Base-by-base conservation (phyloP, 83 land plant genomes). In the Picea abies region DNA sequence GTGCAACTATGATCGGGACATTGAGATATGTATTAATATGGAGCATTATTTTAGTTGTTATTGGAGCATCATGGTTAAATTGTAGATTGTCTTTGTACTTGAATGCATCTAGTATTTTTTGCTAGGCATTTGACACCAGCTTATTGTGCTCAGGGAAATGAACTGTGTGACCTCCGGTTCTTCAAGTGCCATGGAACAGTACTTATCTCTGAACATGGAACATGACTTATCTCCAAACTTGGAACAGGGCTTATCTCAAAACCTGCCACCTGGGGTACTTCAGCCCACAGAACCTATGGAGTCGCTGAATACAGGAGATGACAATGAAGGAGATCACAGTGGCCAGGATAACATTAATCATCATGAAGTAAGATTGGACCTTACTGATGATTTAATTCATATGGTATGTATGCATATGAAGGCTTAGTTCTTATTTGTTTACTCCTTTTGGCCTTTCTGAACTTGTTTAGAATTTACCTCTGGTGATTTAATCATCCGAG, bases 371-470 rank as follows among this genome's bases (percentile, higher is more conserved):
- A 85, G 87, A 39, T 91, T 97, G 96, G 99, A 97, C 88, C 92
- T 97, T 26, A 91, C 94, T 4, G 99, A 97, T 79, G 99, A 96
- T 84, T 82, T 97, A 44, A 78, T 97, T 83, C 99, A 92, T 84
- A 92, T 93, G 96, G 99, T 97, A 88, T 29, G 84, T 69, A 41
- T 11, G 69, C 22, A 71, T 19, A 41, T 41, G 65, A 77, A 4
- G 1, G 17, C 11, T 63, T 39, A 19, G 61, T 35, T 83, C 12
- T 35, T 29, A 20, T 19, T 23, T 37, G 41, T 70, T 35, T 37
- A 35, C 16, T 6, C 8, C 19, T 35, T 70, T 70, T 37, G 9
- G 14, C 3, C 3, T 70, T 70, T 70, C 47, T 37, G 17, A 70
- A n/a, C 39, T 41, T 70, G 39, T n/a, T 37, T 70, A 37, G 75